Percentiles rank a stretch among this genome's conserved stretches.
Evolutionary conservation across 192 early-diverging fungal genomes (phyloP).

Genomic region (Linnemannia zychae): DNA sequence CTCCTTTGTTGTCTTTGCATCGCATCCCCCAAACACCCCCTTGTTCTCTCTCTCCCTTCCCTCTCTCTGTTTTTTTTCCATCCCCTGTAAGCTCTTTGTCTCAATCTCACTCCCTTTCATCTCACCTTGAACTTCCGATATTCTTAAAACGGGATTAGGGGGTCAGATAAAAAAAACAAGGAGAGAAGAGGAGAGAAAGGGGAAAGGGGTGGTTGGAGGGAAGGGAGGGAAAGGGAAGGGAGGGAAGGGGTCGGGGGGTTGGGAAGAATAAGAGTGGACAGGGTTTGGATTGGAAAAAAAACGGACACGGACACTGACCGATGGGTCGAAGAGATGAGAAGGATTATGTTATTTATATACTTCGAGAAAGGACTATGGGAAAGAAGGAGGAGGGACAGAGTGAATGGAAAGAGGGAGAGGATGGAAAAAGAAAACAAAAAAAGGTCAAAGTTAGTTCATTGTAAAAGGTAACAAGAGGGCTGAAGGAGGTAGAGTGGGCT

Average conservation of each 20-base stretch:
- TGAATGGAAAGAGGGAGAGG: not conserved
- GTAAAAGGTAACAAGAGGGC: not conserved
- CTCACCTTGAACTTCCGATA: conserved; percentile 3
- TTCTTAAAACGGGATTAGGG: not conserved
- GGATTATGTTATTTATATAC: too few relatives aligned
- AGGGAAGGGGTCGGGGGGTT: not conserved
- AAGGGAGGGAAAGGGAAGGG: not conserved
- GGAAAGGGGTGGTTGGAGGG: not conserved
- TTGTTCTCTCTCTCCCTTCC: not conserved
- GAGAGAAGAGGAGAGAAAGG: not conserved
- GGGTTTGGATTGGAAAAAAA: not conserved
- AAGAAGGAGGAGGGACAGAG: not conserved
- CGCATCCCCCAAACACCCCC: conserved; percentile 2
- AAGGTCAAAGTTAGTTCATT: not conserved
- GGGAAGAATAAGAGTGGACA: not conserved
- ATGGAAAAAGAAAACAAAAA: not conserved
- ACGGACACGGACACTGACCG: too few relatives aligned
- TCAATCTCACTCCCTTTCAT: not conserved
- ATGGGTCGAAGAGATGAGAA: too few relatives aligned
- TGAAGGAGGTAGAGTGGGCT: not conserved
- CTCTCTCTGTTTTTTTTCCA: not conserved
- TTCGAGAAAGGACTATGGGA: not conserved
- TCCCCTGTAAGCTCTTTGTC: too few relatives aligned
- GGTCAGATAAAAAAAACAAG: not conserved
- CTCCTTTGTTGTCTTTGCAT: not conserved